A percentile compares a stretch with the other conserved stretches of the same genome.
Evolutionary conservation across 495 filamentous ascomycete species (phyloP).

Genomic region (Aspergillus asperescens): DNA sequence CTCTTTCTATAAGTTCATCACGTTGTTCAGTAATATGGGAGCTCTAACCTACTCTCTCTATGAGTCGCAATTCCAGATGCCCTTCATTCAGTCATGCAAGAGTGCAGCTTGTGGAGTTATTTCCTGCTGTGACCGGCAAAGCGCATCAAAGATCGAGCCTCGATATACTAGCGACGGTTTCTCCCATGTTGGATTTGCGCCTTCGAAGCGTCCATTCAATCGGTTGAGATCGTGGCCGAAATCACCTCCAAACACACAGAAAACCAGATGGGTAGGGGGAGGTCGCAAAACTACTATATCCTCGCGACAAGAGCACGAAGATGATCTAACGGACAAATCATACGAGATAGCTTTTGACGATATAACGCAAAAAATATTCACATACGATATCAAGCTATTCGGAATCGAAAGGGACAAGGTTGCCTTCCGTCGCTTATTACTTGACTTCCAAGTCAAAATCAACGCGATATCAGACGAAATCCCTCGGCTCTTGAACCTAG

Average conservation of each 20-base stretch:
- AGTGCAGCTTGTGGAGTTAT: not conserved
- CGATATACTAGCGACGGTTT: not conserved
- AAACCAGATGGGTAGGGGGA: not conserved
- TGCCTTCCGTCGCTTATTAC: not conserved
- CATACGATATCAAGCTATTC: not conserved
- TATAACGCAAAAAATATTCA: not conserved
- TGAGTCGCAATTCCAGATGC: not conserved
- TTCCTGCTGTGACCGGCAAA: not conserved
- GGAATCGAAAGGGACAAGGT: not conserved
- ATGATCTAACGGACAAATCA: not conserved
- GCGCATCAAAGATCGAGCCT: not conserved
- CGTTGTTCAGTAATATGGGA: not conserved
- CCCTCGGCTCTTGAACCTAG: not conserved
- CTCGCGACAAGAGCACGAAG: not conserved
- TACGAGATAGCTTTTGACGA: not conserved
- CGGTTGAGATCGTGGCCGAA: not conserved
- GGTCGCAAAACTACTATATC: not conserved
- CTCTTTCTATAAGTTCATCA: not conserved
- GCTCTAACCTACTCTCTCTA: not conserved
- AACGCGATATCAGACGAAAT: conserved; percentile 1
- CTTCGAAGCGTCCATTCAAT: not conserved
- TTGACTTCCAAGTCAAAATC: not conserved
- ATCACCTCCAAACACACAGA: not conserved
- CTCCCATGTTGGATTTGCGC: not conserved
- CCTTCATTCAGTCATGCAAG: not conserved